phyloP scores from a whole-genome alignment of 108 stramenopile species.

The Conticribra weissflogii region DNA sequence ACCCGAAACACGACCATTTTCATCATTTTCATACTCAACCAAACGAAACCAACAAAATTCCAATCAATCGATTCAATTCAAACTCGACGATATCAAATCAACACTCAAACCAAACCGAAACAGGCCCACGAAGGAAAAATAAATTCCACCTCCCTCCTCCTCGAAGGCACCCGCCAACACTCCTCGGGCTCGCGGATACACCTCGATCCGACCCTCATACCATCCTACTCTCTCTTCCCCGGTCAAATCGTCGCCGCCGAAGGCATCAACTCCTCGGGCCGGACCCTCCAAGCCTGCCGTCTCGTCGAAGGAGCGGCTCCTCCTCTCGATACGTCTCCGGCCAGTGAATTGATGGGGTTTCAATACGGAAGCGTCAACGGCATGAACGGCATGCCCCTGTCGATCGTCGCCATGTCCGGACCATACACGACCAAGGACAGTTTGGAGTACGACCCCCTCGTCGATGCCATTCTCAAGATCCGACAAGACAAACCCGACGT shows the following conservation, averaged over 20 bases:
- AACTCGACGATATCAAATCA: not conserved
- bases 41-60: not conserved
- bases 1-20: too few relatives aligned
- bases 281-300: conserved; percentile 73
- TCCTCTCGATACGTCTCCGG: conserved; percentile 42
- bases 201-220: conserved; percentile 65
- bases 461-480: conserved; percentile 80
- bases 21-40: too few relatives aligned
- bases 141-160: conserved; percentile 83
- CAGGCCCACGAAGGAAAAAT: conserved; percentile 93
- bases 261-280: conserved; percentile 89
- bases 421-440: conserved; percentile 91
- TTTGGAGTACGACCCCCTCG: conserved; percentile 89
- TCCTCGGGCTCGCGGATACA: conserved; percentile 84
- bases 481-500: conserved; percentile 82
- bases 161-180: conserved; percentile 90
- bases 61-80: not conserved
- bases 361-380: conserved; percentile 44
- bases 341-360: conserved; percentile 53
- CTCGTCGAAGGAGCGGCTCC: conserved; percentile 73
- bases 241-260: conserved; percentile 96
- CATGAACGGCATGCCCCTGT: conserved; percentile 70
- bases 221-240: conserved; percentile 88
- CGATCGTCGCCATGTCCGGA: conserved; percentile 82
- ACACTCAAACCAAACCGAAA: conserved; percentile 3